Conservation (phyloP, 225 moss, liverwort and hornwort genomes). For the Pseudoscleropodium purum region DNA sequence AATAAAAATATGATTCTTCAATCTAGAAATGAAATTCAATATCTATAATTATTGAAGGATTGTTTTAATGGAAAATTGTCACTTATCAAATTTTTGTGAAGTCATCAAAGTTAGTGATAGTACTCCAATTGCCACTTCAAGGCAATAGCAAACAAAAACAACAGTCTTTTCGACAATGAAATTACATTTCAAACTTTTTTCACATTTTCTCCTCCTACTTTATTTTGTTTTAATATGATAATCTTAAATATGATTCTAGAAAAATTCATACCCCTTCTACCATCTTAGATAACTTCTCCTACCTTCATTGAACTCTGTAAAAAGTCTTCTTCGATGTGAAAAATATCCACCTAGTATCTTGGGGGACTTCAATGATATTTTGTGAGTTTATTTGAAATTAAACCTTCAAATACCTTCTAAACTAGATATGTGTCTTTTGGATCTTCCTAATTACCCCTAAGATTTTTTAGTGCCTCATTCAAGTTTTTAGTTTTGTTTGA, state of each 20-base stretch:
- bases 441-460: neutral
- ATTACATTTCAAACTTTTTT: neutral
- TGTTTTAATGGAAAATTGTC: neutral
- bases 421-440: neutral
- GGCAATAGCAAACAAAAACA: neutral
- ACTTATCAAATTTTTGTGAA: neutral
- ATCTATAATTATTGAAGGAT: neutral
- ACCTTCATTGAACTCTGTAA: neutral
- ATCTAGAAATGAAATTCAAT: neutral
- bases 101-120: neutral
- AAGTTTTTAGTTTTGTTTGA: neutral
- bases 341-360: neutral
- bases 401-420: neutral
- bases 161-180: rapidly evolving
- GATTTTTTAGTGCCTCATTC: neutral
- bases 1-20: neutral
- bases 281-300: neutral
- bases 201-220: too few relatives aligned
- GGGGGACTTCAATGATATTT: neutral
- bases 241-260: neutral
- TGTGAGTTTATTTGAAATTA: neutral
- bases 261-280: neutral
- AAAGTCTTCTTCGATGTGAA: neutral
- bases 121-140: neutral
- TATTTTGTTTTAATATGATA: neutral